Conservation (phyloP, 2,329 filamentous ascomycete species). For the Aspergillus latus region DNA sequence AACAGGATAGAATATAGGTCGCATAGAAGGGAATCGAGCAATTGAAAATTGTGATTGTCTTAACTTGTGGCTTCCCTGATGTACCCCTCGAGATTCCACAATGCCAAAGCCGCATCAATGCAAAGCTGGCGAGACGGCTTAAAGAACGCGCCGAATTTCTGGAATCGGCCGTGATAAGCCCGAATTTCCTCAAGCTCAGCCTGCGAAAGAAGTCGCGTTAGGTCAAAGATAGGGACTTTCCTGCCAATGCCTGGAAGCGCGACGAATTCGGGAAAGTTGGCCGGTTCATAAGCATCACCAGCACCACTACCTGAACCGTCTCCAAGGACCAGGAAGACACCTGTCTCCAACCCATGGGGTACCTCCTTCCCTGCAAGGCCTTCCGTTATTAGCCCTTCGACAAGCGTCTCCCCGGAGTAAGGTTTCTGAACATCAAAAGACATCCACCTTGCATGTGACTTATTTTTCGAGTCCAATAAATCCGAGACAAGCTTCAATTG, state of each 20-base stretch:
- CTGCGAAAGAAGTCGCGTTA: conserved; percentile 32
- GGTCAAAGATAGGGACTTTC: conserved; percentile 40
- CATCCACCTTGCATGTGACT: conserved; percentile 31
- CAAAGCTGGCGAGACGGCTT: conserved; percentile 31
- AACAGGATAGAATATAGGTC: not conserved
- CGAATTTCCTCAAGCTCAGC: conserved; percentile 33
- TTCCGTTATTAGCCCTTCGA: conserved; percentile 21
- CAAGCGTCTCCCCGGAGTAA: conserved; percentile 21
- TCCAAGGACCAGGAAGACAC: conserved; percentile 32
- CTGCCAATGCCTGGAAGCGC: conserved; percentile 30
- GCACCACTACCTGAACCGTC: not conserved
- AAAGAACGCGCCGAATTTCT: conserved; percentile 37
- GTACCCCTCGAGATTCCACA: conserved; percentile 43
- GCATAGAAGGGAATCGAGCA: not conserved
- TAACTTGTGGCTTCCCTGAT: conserved; percentile 14
- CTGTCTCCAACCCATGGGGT: conserved; percentile 31
- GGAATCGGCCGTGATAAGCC: conserved; percentile 29
- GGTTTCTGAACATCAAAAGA: conserved; percentile 21
- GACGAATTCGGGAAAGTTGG: conserved; percentile 29
- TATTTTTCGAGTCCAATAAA: conserved; percentile 16
- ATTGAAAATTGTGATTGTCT: not conserved
- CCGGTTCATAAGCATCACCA: conserved; percentile 6
- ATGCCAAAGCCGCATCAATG: conserved; percentile 32
- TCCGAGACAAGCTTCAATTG: conserved; percentile 38
- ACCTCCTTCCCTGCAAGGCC: conserved; percentile 24